Evolutionary conservation across 78 protist species (phyloP).

Genomic region (Dictyostelium brefeldianum): DNA sequence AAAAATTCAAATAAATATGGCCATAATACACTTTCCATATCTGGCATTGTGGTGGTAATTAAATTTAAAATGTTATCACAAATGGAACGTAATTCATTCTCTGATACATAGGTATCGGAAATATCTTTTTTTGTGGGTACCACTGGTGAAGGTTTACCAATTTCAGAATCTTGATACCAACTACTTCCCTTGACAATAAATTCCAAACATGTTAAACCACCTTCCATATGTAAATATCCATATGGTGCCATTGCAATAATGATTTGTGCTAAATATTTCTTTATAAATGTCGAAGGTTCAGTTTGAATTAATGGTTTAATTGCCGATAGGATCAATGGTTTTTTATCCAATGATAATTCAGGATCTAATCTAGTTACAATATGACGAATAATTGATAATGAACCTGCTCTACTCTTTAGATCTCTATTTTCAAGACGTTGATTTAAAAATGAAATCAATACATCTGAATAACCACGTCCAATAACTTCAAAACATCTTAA

Average conservation of each 20-base stretch:
- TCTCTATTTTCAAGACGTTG: conserved; percentile 56
- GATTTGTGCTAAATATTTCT: conserved; percentile 66
- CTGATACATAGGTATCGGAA: conserved; percentile 40
- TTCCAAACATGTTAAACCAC: conserved; percentile 76
- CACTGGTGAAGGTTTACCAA: conserved; percentile 32
- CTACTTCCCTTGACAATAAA: conserved; percentile 74
- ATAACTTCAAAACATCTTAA: conserved; percentile 87
- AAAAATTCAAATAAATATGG: conserved; percentile 83
- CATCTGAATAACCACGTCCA: conserved; percentile 84
- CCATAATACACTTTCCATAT: conserved; percentile 83
- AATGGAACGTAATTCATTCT: conserved; percentile 59
- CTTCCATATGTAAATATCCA: conserved; percentile 79
- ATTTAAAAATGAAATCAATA: conserved; percentile 58
- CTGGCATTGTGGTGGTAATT: conserved; percentile 79
- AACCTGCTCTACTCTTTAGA: conserved; percentile 43
- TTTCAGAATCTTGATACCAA: conserved; percentile 53
- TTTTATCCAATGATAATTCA: conserved; percentile 51
- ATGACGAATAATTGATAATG: conserved; percentile 74
- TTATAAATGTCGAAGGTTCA: conserved; percentile 74
- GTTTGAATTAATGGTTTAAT: conserved; percentile 73
- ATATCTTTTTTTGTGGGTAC: neutral
- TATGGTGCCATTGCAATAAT: conserved; percentile 84
- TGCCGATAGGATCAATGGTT: conserved; percentile 79
- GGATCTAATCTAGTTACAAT: conserved; percentile 71
- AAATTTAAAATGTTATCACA: conserved; percentile 80